Base-by-base conservation (phyloP, 208 protist genomes). In the Acanthamoeba castellanii region DNA sequence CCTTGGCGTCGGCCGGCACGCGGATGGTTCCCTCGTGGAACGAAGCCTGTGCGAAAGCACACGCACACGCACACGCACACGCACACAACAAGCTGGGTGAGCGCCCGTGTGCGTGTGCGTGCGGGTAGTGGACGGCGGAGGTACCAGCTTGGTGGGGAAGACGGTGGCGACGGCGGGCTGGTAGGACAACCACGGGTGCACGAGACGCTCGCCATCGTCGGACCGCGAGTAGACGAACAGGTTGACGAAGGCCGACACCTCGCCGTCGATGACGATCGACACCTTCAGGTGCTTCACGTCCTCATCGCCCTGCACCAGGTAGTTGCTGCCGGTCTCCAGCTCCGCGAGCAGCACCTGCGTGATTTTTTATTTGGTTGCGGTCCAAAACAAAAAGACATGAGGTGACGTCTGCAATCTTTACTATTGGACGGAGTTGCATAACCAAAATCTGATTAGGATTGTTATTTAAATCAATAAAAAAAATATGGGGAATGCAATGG, bases 81-180 rank as follows among this genome's bases (percentile, higher is more conserved):
- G 4, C 32, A 13, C 25, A n/a, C 70, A 25, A 11, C 6, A 57
- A 57, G 27, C 61, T 13, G 27, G 61, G 61, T 57, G 5, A 57
- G 52, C 25, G 59, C 16, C 16, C 59, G 22, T 66, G 1, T 1
- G 20, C 22, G 25, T 66, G 14, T n/a, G 59, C 25, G 55, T 61
- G 55, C 16, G 55, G 5, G 6, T 4, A 22, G 55, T 61, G 5
- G 8, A 4, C 8, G 55, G 18, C 20, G 55, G 20, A 13, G 59
- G 45, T 82, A 82, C 74, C 37, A 82, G 74, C 74, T 82, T 82
- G 42, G 74, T 82, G n/a, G 74, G 74, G 74, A 82, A 82, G 74
- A 82, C 74, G 74, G 42, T 82, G n/a, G 74, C 32, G 74, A 82
- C 7, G 74, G 74, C 74, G 45, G 74, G 74, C 74, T 82, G 32